Evolutionary conservation across 306 rosid genomes (phyloP), one percentile per base, ranked within the genome.

Genomic region (Citrullus mucosospermus): DNA sequence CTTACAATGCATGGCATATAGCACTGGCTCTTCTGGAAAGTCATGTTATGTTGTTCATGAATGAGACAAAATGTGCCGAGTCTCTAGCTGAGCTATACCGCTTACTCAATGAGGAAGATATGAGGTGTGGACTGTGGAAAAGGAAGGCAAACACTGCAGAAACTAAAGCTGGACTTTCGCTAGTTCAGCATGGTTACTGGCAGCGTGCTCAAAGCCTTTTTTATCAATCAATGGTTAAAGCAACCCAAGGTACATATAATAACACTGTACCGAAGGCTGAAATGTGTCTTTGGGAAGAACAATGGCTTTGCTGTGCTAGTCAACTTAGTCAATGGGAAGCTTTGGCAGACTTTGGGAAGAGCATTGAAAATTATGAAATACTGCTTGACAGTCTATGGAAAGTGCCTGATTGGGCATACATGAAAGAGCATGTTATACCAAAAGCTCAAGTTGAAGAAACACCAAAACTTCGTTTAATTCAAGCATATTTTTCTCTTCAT

Each of bases 281-380:
- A 91, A 96, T 96, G 99, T 96, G 99, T 86, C 93, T 96, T 22
- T 96, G 99, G 99, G 99, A 96, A 88, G 99, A 92, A 84, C 99
- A 96, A 76, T 96, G 99, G 99, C 85, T 92, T 79, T 84, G 77
- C 81, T 91, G 99, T 90, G 97, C 97, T 81, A 87, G 82, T 87
- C 99, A 92, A 87, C 98, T 96, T 48, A 85, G 98, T 89, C 97
- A 96, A 81, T 96, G 99, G 99, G 99, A 96, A 58, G 96, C 97
- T 74, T 83, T 96, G 80, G 93, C 88, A 32, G 99, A 96, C 80
- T 96, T 92, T 74, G 99, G 98, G 53, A 96, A 96, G 88, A 91
- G 94, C 84, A 81, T 96, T 84, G 99, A 91, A 82, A 96, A 96
- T 86, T 93, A 96, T 70, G 99, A 96, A 82, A 91, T 96, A 82